Evolutionary conservation across 805 yeast genomes (phyloP).

Genomic region (Wickerhamomyces strasburgensis): DNA sequence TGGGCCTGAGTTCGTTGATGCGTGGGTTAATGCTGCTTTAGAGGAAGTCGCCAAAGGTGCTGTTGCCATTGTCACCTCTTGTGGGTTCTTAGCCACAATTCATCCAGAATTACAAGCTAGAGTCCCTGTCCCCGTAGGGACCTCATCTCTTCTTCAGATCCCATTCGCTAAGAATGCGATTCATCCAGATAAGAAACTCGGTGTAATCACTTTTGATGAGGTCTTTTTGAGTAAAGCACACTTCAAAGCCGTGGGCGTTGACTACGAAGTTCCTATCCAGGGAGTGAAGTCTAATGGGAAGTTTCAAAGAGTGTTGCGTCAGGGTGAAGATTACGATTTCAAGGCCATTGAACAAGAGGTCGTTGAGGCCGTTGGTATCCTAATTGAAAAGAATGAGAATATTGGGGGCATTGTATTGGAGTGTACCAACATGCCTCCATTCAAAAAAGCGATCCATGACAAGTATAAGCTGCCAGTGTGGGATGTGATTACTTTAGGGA

Average conservation of each 20-base stretch:
- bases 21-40: conserved; percentile 26
- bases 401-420: conserved; percentile 30
- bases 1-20: conserved; percentile 23
- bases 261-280: conserved; percentile 20
- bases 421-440: conserved; percentile 33
- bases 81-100: conserved; percentile 32
- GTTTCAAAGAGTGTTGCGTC: conserved; percentile 24
- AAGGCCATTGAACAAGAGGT: conserved; percentile 26
- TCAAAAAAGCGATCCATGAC: conserved; percentile 24
- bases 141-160: conserved; percentile 29
- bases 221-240: conserved; percentile 24
- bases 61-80: conserved; percentile 30
- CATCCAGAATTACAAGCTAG: conserved; percentile 24
- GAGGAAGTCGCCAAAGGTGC: conserved; percentile 28
- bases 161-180: conserved; percentile 26
- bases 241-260: conserved; percentile 28
- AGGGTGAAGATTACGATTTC: conserved; percentile 24
- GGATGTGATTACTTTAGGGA: conserved; percentile 28
- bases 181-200: conserved; percentile 22
- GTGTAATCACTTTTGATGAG: conserved; percentile 30
- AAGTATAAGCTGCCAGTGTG: conserved; percentile 26
- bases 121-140: conserved; percentile 31
- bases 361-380: conserved; percentile 20
- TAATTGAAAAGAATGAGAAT: conserved; percentile 19
- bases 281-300: conserved; percentile 25